Conservation (phyloP, 1,139 yeast genomes). For the Saccharomyces hybrid region DNA sequence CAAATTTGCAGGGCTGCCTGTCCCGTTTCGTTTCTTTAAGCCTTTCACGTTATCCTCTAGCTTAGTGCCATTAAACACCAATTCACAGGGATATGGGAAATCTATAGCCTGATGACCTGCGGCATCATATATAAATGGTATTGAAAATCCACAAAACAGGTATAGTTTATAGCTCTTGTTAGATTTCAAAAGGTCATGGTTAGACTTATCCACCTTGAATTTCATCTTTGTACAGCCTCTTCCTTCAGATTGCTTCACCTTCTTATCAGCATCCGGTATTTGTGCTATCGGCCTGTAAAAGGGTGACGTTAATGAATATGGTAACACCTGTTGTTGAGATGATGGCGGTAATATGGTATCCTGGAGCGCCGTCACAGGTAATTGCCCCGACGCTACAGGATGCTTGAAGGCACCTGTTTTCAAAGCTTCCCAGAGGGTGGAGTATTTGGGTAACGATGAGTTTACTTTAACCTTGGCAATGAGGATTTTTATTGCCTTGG, state of each 20-base stretch:
- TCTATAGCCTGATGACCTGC: slow-evolving; percentile 36
- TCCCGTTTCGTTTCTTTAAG: slow-evolving; percentile 50
- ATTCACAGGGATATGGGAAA: slow-evolving; percentile 52
- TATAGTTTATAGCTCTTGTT: slow-evolving; percentile 33
- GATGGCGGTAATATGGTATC: neutral
- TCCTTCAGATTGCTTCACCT: slow-evolving; percentile 30
- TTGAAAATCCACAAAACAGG: slow-evolving; percentile 38
- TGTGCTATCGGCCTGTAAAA: slow-evolving; percentile 40
- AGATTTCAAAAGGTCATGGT: slow-evolving; percentile 26
- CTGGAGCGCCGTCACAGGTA: slow-evolving; percentile 9
- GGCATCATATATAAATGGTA: slow-evolving; percentile 20
- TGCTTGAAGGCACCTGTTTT: slow-evolving; percentile 18
- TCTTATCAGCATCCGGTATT: slow-evolving; percentile 39
- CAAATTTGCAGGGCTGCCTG: slow-evolving; percentile 55
- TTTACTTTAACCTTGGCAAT: slow-evolving; percentile 36
- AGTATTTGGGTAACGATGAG: slow-evolving; percentile 37
- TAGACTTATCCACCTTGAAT: slow-evolving; percentile 37
- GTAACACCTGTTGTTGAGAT: neutral
- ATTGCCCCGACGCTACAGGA: slow-evolving; percentile 22
- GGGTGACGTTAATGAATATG: slow-evolving; percentile 27
- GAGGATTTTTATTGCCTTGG: slow-evolving; percentile 40
- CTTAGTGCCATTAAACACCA: slow-evolving; percentile 41
- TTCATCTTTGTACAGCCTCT: slow-evolving; percentile 35
- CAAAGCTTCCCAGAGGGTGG: slow-evolving; percentile 24
- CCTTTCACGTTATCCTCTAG: slow-evolving; percentile 48